Conservation (phyloP, 805 yeast genomes). For the Yarrowia sp. region DNA sequence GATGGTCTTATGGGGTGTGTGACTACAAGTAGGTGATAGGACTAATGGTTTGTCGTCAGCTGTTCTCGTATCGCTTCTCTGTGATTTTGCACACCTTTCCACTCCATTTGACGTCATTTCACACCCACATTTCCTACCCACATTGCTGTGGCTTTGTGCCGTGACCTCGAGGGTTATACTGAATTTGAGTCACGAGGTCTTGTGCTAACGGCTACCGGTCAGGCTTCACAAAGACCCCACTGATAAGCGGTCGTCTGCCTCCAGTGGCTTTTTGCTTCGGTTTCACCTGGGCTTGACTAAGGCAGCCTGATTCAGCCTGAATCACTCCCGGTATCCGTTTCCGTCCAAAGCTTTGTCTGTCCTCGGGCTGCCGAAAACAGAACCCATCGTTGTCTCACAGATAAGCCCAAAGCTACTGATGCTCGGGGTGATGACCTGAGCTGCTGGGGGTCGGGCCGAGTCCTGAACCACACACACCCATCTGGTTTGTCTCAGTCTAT, state of each 20-base stretch:
- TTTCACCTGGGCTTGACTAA: not conserved
- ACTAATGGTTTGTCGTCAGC: too few species aligned
- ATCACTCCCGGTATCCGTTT: not conserved
- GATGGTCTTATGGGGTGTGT: not conserved
- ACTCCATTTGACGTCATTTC: too few species aligned
- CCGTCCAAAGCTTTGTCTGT: not conserved
- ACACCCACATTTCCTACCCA: too few species aligned
- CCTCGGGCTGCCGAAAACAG: conserved; percentile 7
- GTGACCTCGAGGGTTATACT: not conserved
- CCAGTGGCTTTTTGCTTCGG: not conserved
- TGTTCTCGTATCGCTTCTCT: too few species aligned
- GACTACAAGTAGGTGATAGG: too few species aligned
- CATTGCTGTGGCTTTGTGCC: conserved; percentile 3
- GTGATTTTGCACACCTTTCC: too few species aligned
- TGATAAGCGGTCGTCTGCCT: not conserved
- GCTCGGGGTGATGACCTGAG: conserved; percentile 3
- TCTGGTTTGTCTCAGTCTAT: not conserved
- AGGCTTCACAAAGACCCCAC: not conserved
- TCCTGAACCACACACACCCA: too few species aligned
- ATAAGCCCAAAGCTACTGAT: conserved; percentile 19
- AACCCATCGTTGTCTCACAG: conserved; percentile 23
- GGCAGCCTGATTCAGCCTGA: conserved; percentile 1
- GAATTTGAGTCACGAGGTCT: conserved; percentile 1
- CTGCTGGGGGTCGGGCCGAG: not conserved
- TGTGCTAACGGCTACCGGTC: conserved; percentile 9